phyloP scores from a whole-genome alignment of 371 early-diverging fungal genomes.

The Circinella minor region DNA sequence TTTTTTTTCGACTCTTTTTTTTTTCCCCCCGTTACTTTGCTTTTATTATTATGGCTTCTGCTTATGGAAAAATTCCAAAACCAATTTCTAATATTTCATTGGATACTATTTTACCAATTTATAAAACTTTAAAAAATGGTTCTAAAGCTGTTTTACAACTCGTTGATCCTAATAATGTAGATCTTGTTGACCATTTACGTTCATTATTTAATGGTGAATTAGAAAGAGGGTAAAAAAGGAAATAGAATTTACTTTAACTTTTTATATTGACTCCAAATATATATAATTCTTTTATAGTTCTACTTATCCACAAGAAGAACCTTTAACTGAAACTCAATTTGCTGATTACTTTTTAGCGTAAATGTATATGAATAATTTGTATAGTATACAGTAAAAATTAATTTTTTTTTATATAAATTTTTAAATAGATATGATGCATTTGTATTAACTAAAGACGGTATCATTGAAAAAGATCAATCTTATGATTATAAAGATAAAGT shows the following conservation, averaged over 20 bases:
- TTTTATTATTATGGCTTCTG: slow-evolving; percentile 59
- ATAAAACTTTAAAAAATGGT: slow-evolving; percentile 40
- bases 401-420: slow-evolving; percentile 13
- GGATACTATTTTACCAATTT: slow-evolving; percentile 48
- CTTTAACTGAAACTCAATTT: slow-evolving; percentile 53
- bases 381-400: not conserved
- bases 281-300: slow-evolving; percentile 34
- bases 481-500: slow-evolving; percentile 48
- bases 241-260: no score
- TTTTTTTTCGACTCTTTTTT: not conserved
- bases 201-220: slow-evolving; percentile 70
- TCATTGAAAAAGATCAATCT: slow-evolving; percentile 26
- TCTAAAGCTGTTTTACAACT: slow-evolving; percentile 30
- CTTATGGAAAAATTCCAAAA: slow-evolving; percentile 65
- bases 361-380: not conserved
- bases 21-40: not conserved
- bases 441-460: slow-evolving; percentile 44
- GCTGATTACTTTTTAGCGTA: slow-evolving; percentile 59
- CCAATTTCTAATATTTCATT: slow-evolving; percentile 35
- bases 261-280: no score
- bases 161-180: slow-evolving; percentile 30
- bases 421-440: slow-evolving; percentile 56
- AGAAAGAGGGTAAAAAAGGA: slow-evolving; percentile 56
- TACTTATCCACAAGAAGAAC: slow-evolving; percentile 76
- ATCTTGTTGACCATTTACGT: slow-evolving; percentile 53